Percentiles rank a stretch among this genome's conserved stretches.
These are phyloP conservation scores for Russula foetens DNA, from an alignment of 768 basidiomycete species.

Conservation along the genomic window DNA sequence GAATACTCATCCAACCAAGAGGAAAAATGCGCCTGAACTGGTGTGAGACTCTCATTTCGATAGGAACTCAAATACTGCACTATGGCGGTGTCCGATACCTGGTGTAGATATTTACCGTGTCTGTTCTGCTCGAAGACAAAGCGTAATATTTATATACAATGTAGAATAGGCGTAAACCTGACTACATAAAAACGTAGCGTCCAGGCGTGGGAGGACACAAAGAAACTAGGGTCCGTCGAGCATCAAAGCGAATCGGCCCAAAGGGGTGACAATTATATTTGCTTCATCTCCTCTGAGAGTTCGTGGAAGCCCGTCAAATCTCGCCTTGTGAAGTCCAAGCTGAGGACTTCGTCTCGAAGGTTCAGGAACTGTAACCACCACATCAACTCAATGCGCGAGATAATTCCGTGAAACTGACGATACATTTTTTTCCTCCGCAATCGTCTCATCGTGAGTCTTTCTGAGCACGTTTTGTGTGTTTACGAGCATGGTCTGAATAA, in stretches of 20 bases:
- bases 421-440: constrained; percentile 51
- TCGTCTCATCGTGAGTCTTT: constrained; percentile 41
- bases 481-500: constrained; percentile 51
- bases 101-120: no score
- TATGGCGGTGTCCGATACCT: no score
- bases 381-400: neutral
- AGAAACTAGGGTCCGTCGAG: neutral
- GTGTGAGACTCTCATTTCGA: no score
- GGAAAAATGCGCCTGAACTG: no score
- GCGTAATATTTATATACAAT: neutral
- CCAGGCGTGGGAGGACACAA: neutral
- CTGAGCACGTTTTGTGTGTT: constrained; percentile 56
- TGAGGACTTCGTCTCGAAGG: constrained; percentile 15
- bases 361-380: constrained; percentile 18
- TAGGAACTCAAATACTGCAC: no score
- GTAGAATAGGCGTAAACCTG: neutral
- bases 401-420: neutral
- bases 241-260: neutral
- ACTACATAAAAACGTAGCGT: neutral
- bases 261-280: neutral
- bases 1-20: no score
- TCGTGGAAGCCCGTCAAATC: constrained; percentile 5
- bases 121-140: no score
- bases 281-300: neutral
- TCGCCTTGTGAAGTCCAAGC: constrained; percentile 2